Base-by-base conservation (phyloP, 2,329 filamentous ascomycete species). In the Aspergillus neotritici region DNA sequence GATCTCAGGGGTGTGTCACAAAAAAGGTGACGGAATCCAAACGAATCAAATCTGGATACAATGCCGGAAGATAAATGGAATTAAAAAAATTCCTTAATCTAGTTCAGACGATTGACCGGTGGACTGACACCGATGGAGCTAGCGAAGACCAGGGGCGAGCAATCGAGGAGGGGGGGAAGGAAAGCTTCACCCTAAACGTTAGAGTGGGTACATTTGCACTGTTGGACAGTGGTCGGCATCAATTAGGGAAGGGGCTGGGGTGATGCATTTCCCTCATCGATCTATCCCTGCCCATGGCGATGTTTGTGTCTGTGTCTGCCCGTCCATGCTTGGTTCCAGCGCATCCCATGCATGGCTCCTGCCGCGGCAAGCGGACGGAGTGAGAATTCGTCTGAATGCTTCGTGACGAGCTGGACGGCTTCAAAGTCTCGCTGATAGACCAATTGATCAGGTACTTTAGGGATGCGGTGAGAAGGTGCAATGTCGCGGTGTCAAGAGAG, bases 141-240 rank as follows among this genome's bases (percentile, higher is more conserved):
- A 25, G 21, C 7, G 21, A 25, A 25, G 21, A 25, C 21, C 21
- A 25, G 21, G 21, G 21, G 21, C 6, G 21, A 8, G 21, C 17
- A 21, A 21, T 21, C 17, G 21, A 8, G 21, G 21, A 8, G 17
- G 17, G 17, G 17, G 17, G 17, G 17, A 5, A 5, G 21, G 7
- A 3, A 25, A 25, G 21, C 21, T 25, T 25, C 21, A 25, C 21
- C 21, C 21, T 25, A 25, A 16, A 46, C 25, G 31, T 25, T 30
- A 33, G 17, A 41, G 15, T 45, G 30, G 37, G 36, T 31, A 17
- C 34, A 34, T 43, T 41, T 31, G 31, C 45, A 50, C 46, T 34
- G 49, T 53, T 37, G 51, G 51, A 55, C 52, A 52, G 38, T 43
- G 41, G 41, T 35, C 47, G 45, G 46, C 36, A 32, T 37, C 14